Evolutionary conservation across 2,329 filamentous ascomycete genomes (phyloP).

Genomic region (Gliomastix tumulicola): DNA sequence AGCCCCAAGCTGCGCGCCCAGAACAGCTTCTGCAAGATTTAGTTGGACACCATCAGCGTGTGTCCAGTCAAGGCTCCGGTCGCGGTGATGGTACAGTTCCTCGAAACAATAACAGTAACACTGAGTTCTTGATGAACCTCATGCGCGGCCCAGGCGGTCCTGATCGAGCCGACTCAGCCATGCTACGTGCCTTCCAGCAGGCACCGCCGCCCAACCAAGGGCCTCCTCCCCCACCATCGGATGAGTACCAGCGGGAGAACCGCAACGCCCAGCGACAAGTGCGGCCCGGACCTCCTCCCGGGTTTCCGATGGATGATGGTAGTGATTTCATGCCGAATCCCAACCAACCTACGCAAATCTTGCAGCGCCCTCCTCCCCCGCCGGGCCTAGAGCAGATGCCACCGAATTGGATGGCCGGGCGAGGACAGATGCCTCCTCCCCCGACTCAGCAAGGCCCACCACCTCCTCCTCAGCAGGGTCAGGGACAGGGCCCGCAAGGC

Average conservation of each 20-base stretch:
- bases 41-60: conserved; percentile 50
- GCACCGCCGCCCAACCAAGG: conserved; percentile 25
- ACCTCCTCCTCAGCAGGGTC: conserved; percentile 19
- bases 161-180: conserved; percentile 44
- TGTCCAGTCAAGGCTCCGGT: conserved; percentile 40
- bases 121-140: conserved; percentile 79
- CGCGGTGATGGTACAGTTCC: conserved; percentile 34
- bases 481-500: conserved; percentile 10
- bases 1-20: conserved; percentile 42
- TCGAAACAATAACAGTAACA: conserved; percentile 53
- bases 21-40: conserved; percentile 57
- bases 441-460: conserved; percentile 14
- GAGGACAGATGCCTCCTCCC: conserved; percentile 35
- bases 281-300: conserved; percentile 38
- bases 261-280: conserved; percentile 29
- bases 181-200: conserved; percentile 31
- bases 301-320: conserved; percentile 44
- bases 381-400: conserved; percentile 56
- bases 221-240: conserved; percentile 36
- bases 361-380: conserved; percentile 55
- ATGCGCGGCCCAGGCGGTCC: conserved; percentile 58
- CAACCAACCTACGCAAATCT: conserved; percentile 54
- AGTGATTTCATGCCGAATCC: conserved; percentile 38
- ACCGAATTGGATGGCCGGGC: conserved; percentile 43
- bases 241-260: conserved; percentile 31